phyloP scores from a whole-genome alignment of 805 yeast genomes.

The Ogataea methylovora region DNA sequence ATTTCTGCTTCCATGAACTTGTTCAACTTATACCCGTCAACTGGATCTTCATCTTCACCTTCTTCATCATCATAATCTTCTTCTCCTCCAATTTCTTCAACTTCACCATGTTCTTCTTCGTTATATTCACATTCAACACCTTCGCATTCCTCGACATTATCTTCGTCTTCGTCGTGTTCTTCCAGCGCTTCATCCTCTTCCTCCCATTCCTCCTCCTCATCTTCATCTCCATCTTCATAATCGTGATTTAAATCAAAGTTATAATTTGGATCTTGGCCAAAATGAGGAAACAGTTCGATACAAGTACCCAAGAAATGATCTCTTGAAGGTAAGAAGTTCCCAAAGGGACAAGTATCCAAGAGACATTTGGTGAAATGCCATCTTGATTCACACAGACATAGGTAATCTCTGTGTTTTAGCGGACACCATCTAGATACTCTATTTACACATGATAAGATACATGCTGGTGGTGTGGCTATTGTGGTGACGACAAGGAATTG shows the following conservation, averaged over 20 bases:
- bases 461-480: constrained; percentile 17
- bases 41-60: not conserved
- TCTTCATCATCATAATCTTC: constrained; percentile 1
- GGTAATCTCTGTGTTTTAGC: constrained; percentile 20
- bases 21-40: not conserved
- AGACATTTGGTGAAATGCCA: constrained; percentile 30
- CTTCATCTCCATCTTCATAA: not conserved
- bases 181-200: constrained; percentile 1
- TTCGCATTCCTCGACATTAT: not conserved
- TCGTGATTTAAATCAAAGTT: constrained; percentile 10
- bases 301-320: constrained; percentile 45
- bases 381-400: constrained; percentile 27
- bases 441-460: constrained; percentile 15
- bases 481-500: too few species aligned
- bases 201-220: not conserved
- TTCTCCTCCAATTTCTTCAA: not conserved
- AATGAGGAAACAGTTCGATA: constrained; percentile 26
- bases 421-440: constrained; percentile 11
- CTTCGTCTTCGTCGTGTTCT: not conserved
- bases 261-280: constrained; percentile 14
- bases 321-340: constrained; percentile 35
- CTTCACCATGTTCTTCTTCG: not conserved
- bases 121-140: not conserved
- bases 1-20: constrained; percentile 8
- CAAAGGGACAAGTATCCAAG: constrained; percentile 34